Base-by-base conservation (phyloP, 2,329 filamentous ascomycete genomes). In the Aureobasidium pullulans region DNA sequence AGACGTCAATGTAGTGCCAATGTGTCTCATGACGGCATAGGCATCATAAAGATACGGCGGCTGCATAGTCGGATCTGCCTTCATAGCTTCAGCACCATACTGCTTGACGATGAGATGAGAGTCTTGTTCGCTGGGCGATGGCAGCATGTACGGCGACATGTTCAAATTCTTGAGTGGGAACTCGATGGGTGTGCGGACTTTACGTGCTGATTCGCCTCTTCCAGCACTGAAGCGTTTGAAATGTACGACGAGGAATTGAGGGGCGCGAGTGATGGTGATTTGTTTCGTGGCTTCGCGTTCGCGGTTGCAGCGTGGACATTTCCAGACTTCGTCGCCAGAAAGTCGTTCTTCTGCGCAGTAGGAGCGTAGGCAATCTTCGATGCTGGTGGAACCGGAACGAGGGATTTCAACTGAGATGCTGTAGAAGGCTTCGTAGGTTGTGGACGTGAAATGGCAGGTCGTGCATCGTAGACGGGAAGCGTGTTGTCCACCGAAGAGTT, bases 11-110 rank as follows among this genome's bases (percentile, higher is more conserved):
- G 80, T 84, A 1, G 76, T 75, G 23, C 92, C 92, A 4, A 83
- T 73, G 71, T 96, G 92, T 62, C 88, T 80, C 57, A 95, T 83
- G 6, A 96, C 87, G 2, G 86, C 93, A 70, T 96, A 96, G 56
- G 89, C 86, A 68, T 96, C 87, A 72, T 96, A 99, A 5, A 78
- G 76, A 68, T 88, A 90, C 0, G 88, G 86, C 0, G 75, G 74
- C 13, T 72, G 76, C 72, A 78, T 78, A 1, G 70, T 69, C 1
- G 70, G 67, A 50, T 77, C 76, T 1, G 69, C 64, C 44, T 75
- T 75, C 29, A 75, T 62, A 6, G 65, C 64, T 1, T 71, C 67
- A 8, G 71, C 58, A 2, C 72, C 15, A 66, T 69, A 59, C 61
- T 69, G 64, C 68, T 73, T 57, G 42, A 66, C 61, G 42, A 71